Percentiles rank a stretch among this genome's conserved stretches.
Conservation (phyloP, 176 grass and related monocot species). For the Saccharum officinarum region DNA sequence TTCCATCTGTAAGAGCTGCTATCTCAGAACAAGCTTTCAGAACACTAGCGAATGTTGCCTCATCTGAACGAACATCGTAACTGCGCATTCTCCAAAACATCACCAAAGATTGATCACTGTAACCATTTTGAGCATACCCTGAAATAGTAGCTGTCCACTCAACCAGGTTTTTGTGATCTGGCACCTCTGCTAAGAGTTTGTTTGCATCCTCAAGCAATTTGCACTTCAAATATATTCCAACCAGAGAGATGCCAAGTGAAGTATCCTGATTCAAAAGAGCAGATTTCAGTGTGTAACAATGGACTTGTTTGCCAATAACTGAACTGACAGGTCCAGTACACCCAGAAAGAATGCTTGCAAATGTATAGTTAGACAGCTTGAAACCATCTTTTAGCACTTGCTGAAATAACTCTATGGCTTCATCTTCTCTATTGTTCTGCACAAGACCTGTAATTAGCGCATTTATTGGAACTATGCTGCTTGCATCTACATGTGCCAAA, state of each 20-base stretch:
- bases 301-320: conserved; percentile 52
- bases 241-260: conserved; percentile 46
- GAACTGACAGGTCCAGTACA: conserved; percentile 39
- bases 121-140: conserved; percentile 83
- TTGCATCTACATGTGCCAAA: conserved; percentile 46
- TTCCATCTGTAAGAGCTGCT: conserved; percentile 45
- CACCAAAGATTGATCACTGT: conserved; percentile 51
- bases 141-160: conserved; percentile 75
- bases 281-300: conserved; percentile 55
- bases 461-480: conserved; percentile 61
- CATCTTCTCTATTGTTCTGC: conserved; percentile 55
- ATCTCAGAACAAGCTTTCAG: conserved; percentile 68
- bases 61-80: conserved; percentile 46
- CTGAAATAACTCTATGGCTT: conserved; percentile 51
- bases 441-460: conserved; percentile 61
- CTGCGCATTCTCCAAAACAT: conserved; percentile 65
- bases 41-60: conserved; percentile 67
- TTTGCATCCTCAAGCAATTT: conserved; percentile 60
- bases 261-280: conserved; percentile 56
- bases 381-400: conserved; percentile 51
- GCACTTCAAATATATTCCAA: conserved; percentile 66
- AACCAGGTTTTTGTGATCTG: conserved; percentile 49
- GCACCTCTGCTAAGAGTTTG: conserved; percentile 53
- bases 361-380: conserved; percentile 51
- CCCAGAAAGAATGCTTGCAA: conserved; percentile 66